Evolutionary conservation across 805 yeast species (phyloP), one percentile per base, ranked within the genome.

Genomic region (Metschnikowia gruessii): DNA sequence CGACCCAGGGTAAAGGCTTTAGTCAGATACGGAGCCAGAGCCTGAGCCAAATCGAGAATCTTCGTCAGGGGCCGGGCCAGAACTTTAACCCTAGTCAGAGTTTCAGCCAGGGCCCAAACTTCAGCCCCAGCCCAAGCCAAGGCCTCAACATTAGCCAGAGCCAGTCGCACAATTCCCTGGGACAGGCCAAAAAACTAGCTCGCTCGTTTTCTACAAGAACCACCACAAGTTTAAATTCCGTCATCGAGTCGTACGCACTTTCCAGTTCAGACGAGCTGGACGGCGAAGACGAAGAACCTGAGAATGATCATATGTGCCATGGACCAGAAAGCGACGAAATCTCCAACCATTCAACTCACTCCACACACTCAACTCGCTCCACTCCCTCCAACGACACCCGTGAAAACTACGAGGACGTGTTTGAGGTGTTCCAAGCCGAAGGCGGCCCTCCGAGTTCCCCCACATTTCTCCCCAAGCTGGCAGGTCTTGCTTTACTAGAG

Each of bases 191-290:
- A 30, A 19, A n/a, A 13, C 1, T 4, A n/a, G 18, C 21, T 10
- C 40, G 30, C 40, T 16, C 17, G 21, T 17, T 37, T 6, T 42
- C 49, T n/a, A 33, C 26, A 19, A 34, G 28, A 8, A 39, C 45
- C 2, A 18, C 36, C 11, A 36, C 42, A 26, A 50, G 54, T 18
- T 19, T 52, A 10, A 42, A 37, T 26, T 50, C 54, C 33, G 37
- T 52, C 22, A 44, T 52, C 12, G 46, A 47, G 13, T 41, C 50
- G 21, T 52, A 50, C 24, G 55, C 50, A 12, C 45, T 32, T 15
- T 30, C 40, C 10, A 47, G 49, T 36, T 45, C 48, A 21, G 54
- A 48, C 29, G 47, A 46, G 8, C 41, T 47, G 16, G 54, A 45
- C 6, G 31, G 37, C 10, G 24, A 42, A 5, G 43, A 34, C 19